Percentiles rank a stretch among this genome's conserved stretches.
These are phyloP conservation scores for Triglochin maritima DNA, from an alignment of 106 monocot species.

Conservation along the genomic window DNA sequence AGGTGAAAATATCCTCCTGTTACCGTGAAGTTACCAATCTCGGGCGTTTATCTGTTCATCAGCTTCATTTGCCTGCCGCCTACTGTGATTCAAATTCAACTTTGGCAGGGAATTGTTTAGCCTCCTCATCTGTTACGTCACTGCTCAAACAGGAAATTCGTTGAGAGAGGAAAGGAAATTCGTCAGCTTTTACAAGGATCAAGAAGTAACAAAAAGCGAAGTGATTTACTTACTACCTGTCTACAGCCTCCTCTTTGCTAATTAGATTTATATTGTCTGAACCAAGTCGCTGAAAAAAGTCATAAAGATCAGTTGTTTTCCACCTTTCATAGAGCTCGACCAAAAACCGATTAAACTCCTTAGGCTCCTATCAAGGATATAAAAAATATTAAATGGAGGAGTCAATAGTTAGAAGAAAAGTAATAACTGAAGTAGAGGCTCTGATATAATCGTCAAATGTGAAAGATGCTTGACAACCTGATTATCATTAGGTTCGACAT, in stretches of 20 bases:
- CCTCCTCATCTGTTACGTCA: conserved; percentile 65
- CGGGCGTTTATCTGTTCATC: not conserved
- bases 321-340: conserved; percentile 36
- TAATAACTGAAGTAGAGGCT: not conserved
- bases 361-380: conserved; percentile 47
- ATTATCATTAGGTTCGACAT: too few species aligned
- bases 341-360: conserved; percentile 61
- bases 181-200: too few species aligned
- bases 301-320: conserved; percentile 38
- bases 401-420: not conserved
- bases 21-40: too few species aligned
- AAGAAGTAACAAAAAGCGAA: not conserved
- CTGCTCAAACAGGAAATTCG: conserved; percentile 25
- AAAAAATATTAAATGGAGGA: not conserved
- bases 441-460: not conserved
- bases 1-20: too few species aligned
- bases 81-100: conserved; percentile 33
- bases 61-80: not conserved
- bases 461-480: not conserved
- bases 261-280: conserved; percentile 60
- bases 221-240: conserved; percentile 39
- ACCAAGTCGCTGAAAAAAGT: conserved; percentile 47
- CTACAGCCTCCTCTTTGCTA: conserved; percentile 64
- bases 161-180: not conserved
- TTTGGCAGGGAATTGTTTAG: conserved; percentile 43